Evolutionary conservation across 2,329 filamentous ascomycete species (phyloP).

Genomic region (Clonostachys sp.): DNA sequence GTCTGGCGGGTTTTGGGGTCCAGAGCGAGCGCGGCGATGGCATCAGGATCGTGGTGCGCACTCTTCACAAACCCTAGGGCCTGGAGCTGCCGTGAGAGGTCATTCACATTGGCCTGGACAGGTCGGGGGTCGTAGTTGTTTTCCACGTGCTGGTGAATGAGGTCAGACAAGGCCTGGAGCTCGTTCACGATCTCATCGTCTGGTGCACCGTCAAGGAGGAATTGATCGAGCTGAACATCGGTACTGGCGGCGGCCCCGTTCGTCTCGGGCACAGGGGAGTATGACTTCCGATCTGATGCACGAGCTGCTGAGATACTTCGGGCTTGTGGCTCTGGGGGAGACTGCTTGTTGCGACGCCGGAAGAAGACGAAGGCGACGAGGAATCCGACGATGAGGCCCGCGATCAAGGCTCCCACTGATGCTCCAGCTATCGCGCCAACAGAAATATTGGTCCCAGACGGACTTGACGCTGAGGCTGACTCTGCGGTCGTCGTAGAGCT

Average conservation of each 20-base stretch:
- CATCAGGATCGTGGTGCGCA: background rate
- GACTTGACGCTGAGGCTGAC: no score
- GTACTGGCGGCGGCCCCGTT: no score
- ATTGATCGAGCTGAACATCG: slow-evolving; percentile 21
- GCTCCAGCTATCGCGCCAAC: background rate
- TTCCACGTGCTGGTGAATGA: background rate
- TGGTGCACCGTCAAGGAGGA: slow-evolving; percentile 25
- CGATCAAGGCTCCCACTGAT: background rate
- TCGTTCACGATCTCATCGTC: slow-evolving; percentile 27
- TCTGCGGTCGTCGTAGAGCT: no score
- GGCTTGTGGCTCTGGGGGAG: no score
- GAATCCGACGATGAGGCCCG: background rate
- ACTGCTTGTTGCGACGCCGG: background rate
- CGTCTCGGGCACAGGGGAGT: no score
- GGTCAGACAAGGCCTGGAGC: slow-evolving; percentile 18
- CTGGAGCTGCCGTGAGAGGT: background rate
- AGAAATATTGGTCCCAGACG: background rate
- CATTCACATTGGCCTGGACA: background rate
- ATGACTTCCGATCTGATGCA: no score
- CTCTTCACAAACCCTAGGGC: background rate
- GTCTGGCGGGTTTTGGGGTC: slow-evolving; percentile 20
- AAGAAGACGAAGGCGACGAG: background rate
- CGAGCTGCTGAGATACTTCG: no score
- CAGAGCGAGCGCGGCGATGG: background rate
- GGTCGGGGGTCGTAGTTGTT: background rate